Base-by-base conservation (phyloP, 2,329 filamentous ascomycete species). In the Polytolypa hystricis region DNA sequence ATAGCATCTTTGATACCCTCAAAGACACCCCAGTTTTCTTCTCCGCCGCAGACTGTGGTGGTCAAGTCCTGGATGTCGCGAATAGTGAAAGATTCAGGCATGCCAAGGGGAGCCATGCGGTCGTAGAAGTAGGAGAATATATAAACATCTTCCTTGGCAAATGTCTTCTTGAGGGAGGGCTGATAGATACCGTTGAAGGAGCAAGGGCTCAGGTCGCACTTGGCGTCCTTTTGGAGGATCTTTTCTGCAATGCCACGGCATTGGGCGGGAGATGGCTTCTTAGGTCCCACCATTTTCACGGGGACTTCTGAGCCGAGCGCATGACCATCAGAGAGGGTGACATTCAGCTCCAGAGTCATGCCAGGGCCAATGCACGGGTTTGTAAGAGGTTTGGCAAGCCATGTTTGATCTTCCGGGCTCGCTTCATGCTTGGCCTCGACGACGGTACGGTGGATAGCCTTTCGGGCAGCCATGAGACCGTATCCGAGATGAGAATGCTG, bases 111-210 rank as follows among this genome's bases (percentile, higher is more conserved):
- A 58, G 84, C 75, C 16, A 84, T 93, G 52, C 93, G 87, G 68
- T 98, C 91, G 65, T 82, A 95, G 66, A 98, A 98, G 73, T 93
- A 98, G 19, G 84, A 93, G 64, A 98, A 89, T 49, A 96, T 85
- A 65, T 89, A 98, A 26, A 96, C 77, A 52, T 95, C 87, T 62
- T 96, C 89, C 44, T 73, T 74, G 17, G 84, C 69, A 53, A 98
- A 98, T 0, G 91, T 98, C 71, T 94, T 93, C 49, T 77, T 79
- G 32, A 98, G 72, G 15, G 82, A 80, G 7, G 91, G 91, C 62
- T 98, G 91, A 65, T 98, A 84, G 19, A 98, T 78, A 46, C 91
- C 91, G 59, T 94, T 93, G 77, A 98, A 98, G 1, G 91, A 94
- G 69, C 91, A 98, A n/a, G 91, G 91, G 0, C 83, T 74, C 33